phyloP scores from a whole-genome alignment of 129 eudicot genomes.

The Flaveria ramosissima region DNA sequence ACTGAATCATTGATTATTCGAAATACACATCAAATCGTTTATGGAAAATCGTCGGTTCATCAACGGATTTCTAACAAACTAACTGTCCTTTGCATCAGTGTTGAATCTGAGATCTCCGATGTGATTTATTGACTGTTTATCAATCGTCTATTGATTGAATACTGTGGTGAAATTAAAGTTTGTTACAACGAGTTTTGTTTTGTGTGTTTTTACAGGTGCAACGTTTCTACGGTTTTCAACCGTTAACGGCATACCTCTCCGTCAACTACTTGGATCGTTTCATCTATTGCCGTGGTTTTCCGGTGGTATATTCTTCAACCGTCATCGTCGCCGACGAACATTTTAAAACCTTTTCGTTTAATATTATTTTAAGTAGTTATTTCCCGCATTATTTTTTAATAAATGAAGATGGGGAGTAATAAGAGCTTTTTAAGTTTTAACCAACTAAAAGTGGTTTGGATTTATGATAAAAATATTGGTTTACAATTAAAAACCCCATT shows the following conservation, averaged over 20 bases:
- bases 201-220: constrained; percentile 55
- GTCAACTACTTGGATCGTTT: constrained; percentile 92
- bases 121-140: background rate
- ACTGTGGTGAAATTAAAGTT: background rate
- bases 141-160: background rate
- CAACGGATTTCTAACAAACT: background rate
- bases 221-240: constrained; percentile 73
- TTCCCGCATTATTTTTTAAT: background rate
- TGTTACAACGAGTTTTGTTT: background rate
- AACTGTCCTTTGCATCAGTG: background rate
- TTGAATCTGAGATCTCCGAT: constrained; percentile 13
- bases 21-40: constrained; percentile 10
- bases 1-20: background rate
- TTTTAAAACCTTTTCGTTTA: background rate
- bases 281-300: constrained; percentile 62
- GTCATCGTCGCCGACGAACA: background rate
- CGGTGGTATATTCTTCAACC: constrained; percentile 55
- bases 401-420: background rate
- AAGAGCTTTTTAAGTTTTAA: background rate
- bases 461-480: background rate
- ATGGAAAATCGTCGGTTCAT: too few species aligned
- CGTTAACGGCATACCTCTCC: constrained; percentile 87
- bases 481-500: background rate
- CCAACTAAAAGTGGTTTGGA: constrained; percentile 9
- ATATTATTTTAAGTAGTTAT: too few species aligned